phyloP scores from a whole-genome alignment of 306 rosid genomes.

The Oxytropis ochrocephala region DNA sequence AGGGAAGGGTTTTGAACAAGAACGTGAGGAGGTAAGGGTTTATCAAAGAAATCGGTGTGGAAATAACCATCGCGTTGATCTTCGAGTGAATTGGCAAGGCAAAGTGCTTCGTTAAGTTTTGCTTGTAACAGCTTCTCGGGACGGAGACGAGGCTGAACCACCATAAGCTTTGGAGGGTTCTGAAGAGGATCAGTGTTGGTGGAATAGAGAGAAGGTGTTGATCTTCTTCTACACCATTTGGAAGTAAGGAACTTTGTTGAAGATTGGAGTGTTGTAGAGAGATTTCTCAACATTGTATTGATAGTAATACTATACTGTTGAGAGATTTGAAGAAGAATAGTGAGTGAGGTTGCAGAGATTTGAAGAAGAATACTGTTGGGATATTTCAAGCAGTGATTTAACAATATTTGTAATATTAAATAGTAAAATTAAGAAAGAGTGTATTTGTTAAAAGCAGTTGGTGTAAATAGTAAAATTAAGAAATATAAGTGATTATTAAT shows the following conservation, averaged over 20 bases:
- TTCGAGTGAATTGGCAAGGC: conserved; percentile 82
- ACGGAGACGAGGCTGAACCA: conserved; percentile 86
- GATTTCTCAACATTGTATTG: conserved; percentile 40
- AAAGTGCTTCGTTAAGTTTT: conserved; percentile 89
- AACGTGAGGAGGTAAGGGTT: conserved; percentile 58
- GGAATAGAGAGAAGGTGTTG: conserved; percentile 15
- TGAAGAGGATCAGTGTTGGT: conserved; percentile 1
- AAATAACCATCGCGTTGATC: conserved; percentile 76
- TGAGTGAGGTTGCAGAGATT: no score
- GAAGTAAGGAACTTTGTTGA: conserved; percentile 22
- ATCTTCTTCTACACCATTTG: background rate
- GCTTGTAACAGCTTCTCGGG: conserved; percentile 56
- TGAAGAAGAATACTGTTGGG: no score
- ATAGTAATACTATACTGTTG: background rate
- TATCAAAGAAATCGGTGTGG: conserved; percentile 49
- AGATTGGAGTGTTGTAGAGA: conserved; percentile 19
- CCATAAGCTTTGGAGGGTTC: conserved; percentile 60
- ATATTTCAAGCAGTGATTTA: no score
- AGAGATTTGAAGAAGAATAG: no score
- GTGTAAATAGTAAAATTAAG: no score
- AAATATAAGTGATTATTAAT: no score
- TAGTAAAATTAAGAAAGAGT: no score
- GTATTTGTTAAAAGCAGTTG: no score
- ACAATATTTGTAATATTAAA: no score
- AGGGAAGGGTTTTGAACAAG: conserved; percentile 76